phyloP scores from a whole-genome alignment of 257 asterid species.

The Scutellaria barbata region DNA sequence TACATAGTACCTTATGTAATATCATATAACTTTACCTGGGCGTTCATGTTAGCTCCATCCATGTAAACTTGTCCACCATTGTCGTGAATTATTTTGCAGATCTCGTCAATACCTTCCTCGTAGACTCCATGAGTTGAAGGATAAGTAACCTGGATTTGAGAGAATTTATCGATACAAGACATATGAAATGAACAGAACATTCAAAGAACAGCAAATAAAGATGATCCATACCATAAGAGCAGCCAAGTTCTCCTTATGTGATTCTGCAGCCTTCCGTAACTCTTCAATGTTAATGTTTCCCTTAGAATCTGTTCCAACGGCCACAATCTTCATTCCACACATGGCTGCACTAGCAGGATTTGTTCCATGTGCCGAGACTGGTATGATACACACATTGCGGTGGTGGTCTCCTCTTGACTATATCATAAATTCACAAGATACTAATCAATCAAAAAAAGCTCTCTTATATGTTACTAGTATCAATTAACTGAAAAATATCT shows the following conservation, averaged over 20 bases:
- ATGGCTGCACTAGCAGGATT: slow-evolving; percentile 99
- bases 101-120: slow-evolving; percentile 97
- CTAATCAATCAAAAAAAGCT: background rate
- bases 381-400: slow-evolving; percentile 95
- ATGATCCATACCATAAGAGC: slow-evolving; percentile 82
- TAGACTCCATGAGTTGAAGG: slow-evolving; percentile 99
- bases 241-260: slow-evolving; percentile 74
- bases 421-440: slow-evolving; percentile 36
- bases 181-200: slow-evolving; percentile 17
- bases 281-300: slow-evolving; percentile 96
- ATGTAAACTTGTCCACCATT: slow-evolving; percentile 99
- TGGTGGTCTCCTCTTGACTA: slow-evolving; percentile 97
- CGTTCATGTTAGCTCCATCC: slow-evolving; percentile 99
- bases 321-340: slow-evolving; percentile 99
- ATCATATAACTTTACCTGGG: slow-evolving; percentile 66
- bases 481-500: background rate
- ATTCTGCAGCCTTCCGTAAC: slow-evolving; percentile 84
- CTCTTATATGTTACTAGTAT: background rate
- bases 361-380: slow-evolving; percentile 98
- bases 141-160: slow-evolving; percentile 75
- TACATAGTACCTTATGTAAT: too few species aligned
- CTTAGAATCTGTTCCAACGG: slow-evolving; percentile 96
- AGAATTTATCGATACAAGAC: slow-evolving; percentile 7
- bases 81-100: slow-evolving; percentile 92
- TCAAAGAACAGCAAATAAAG: slow-evolving; percentile 1